Conservation (phyloP, 176 grass and related monocot genomes). For the Lolium multiflorum region DNA sequence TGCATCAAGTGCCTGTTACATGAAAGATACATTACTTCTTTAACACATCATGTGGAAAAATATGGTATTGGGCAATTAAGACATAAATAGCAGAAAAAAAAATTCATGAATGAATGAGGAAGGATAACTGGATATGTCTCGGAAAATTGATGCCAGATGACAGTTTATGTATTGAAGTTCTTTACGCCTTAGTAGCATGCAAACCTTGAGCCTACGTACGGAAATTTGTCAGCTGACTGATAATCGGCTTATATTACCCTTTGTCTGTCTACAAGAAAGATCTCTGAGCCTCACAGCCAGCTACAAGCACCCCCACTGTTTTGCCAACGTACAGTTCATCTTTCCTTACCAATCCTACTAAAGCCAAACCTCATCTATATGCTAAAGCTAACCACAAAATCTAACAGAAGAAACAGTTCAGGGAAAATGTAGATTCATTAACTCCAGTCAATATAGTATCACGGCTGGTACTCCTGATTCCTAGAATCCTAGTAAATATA, state of each 20-base stretch:
- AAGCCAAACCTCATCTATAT: neutral
- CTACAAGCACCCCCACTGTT: neutral
- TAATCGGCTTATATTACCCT: neutral
- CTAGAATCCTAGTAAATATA: neutral
- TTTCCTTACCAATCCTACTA: neutral
- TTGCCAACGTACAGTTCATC: slow-evolving; percentile 15
- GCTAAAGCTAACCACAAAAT: neutral
- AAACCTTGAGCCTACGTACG: neutral
- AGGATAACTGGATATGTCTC: neutral
- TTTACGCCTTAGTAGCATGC: slow-evolving; percentile 11
- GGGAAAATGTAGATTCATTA: neutral
- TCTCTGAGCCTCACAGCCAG: neutral
- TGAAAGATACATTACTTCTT: slow-evolving; percentile 38
- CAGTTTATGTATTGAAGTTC: neutral
- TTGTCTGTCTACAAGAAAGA: neutral
- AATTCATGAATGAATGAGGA: neutral
- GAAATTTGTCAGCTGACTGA: neutral
- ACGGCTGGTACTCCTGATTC: no score
- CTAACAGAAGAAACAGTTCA: slow-evolving; percentile 1
- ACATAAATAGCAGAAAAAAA: neutral
- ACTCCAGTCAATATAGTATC: neutral
- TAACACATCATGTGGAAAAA: neutral
- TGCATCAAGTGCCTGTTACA: slow-evolving; percentile 85
- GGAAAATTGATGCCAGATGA: neutral
- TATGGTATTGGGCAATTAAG: neutral